phyloP scores from a whole-genome alignment of 2,329 filamentous ascomycete species.

The Talaromyces pinophilus region DNA sequence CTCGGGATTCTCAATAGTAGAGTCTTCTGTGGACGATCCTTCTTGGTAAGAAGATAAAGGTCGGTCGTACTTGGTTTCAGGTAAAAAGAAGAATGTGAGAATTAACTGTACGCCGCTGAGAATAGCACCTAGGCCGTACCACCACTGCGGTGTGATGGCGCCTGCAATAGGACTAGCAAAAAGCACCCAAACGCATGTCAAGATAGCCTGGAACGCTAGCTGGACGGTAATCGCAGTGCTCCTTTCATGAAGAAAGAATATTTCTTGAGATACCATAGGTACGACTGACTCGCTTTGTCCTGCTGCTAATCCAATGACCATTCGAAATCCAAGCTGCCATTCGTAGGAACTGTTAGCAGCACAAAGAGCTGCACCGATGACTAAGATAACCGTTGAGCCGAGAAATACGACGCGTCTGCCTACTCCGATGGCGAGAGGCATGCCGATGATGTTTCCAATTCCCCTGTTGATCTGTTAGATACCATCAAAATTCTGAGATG shows the following conservation, averaged over 20 bases:
- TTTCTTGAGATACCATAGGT: slow-evolving; percentile 46
- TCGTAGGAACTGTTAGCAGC: slow-evolving; percentile 34
- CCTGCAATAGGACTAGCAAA: slow-evolving; percentile 48
- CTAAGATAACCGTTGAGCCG: slow-evolving; percentile 32
- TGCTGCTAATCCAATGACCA: slow-evolving; percentile 44
- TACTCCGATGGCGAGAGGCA: slow-evolving; percentile 41
- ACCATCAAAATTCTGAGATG: not conserved
- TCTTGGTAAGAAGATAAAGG: slow-evolving; percentile 43
- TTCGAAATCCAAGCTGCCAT: slow-evolving; percentile 42
- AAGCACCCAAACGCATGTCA: slow-evolving; percentile 43
- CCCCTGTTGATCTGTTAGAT: slow-evolving; percentile 30
- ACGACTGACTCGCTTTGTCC: slow-evolving; percentile 48
- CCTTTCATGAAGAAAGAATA: slow-evolving; percentile 51
- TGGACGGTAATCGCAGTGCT: slow-evolving; percentile 45
- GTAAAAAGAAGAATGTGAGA: slow-evolving; percentile 43
- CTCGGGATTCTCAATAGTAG: slow-evolving; percentile 24
- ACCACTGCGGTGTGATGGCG: slow-evolving; percentile 44
- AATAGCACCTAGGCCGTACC: slow-evolving; percentile 47
- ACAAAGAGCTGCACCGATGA: slow-evolving; percentile 34
- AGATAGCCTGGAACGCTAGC: slow-evolving; percentile 43
- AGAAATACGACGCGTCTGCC: slow-evolving; percentile 40
- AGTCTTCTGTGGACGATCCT: slow-evolving; percentile 25
- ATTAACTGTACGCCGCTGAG: slow-evolving; percentile 39
- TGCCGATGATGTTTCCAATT: slow-evolving; percentile 35
- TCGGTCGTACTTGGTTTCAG: slow-evolving; percentile 48